Evolutionary conservation across 2,329 filamentous ascomycete species (phyloP), one percentile per base, ranked within the genome.

Genomic region (Aspergillus piperis): DNA sequence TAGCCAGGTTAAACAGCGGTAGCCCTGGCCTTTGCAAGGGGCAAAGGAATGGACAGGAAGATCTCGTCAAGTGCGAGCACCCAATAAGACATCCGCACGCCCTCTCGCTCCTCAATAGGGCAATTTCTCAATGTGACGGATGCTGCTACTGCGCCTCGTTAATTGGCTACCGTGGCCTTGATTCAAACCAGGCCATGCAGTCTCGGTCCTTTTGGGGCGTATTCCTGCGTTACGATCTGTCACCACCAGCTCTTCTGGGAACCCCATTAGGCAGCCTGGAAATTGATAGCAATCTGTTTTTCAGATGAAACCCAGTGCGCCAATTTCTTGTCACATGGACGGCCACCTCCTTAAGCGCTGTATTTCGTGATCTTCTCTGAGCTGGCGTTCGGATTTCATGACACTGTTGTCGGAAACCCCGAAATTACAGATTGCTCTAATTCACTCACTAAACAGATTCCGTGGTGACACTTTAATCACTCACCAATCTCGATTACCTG

Each of bases 11-110:
- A 38, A 44, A 56, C 54, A 32, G 21, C 47, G 54, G 36, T 27
- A 51, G 44, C 51, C 32, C 58, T 60, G 52, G 55, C 47, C 39
- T 56, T 59, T 32, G 49, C 54, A 61, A 61, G 54, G 55, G 54
- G 54, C 25, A 47, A 54, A 54, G 47, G 38, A 41, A 57, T 54
- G 62, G 41, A 38, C 42, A 57, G 48, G 58, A 27, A 48, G 48
- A 53, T 56, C 54, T 61, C 53, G 58, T 57, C 57, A 19, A 21
- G 38, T 21, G 8, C 32, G 7, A n/a, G 53, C 39, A 48, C 49
- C 60, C 60, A 64, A 64, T 64, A 51, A 49, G 60, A 63, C 56
- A 11, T 47, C 19, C 23, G 42, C 48, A 49, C 38, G 54, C 58
- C 50, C 42, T 53, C 32, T 59, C 52, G 58, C 44, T 27, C 23